Base-by-base conservation (phyloP, 148 eudicot genomes). In the Rhododendron molle region DNA sequence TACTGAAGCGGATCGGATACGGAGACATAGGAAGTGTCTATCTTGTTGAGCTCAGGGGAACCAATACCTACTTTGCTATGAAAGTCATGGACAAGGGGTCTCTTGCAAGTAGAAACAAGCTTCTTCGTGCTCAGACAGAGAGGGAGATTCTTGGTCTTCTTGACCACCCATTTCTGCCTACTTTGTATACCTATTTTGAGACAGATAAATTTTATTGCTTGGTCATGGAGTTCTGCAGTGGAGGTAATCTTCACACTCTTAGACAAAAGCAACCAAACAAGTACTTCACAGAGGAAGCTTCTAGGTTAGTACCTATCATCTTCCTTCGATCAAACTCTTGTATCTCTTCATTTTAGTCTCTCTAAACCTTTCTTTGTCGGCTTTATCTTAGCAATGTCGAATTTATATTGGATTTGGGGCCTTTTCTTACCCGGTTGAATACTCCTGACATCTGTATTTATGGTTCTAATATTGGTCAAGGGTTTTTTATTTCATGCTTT, bases 31-130 rank as follows among this genome's bases (percentile, higher is more conserved):
- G 98, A 62, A 95, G 97, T 85, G 98, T 95, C 20, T 95, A 95
- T 86, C 91, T 95, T 80, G 97, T 93, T 43, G 97, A 95, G 86
- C 90, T 95, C 14, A 88, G 92, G 82, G 95, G 93, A 78, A 93
- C 94, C 40, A 87, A 81, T 40, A 82, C 97, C 30, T 92, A 86
- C 77, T 95, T 90, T 85, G 98, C 98, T 18, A 95, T 95, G 95
- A 95, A 95, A 89, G 96, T 94, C n/a, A 95, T 95, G 98, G 98
- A 95, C 85, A 95, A 94, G 88, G 95, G 94, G 4, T 94, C 98
- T 4, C 90, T 95, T 26, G 97, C 92, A 0, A 95, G 96, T 80
- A 84, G 98, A 83, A 95, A 95, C 86, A 95, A 95, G 88, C 89
- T 95, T 58, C 93, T 94, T 23, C 85, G 98, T 83, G 96, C 98